Conservation (phyloP, 371 early-diverging fungal genomes). For the Mortierella sp. region DNA sequence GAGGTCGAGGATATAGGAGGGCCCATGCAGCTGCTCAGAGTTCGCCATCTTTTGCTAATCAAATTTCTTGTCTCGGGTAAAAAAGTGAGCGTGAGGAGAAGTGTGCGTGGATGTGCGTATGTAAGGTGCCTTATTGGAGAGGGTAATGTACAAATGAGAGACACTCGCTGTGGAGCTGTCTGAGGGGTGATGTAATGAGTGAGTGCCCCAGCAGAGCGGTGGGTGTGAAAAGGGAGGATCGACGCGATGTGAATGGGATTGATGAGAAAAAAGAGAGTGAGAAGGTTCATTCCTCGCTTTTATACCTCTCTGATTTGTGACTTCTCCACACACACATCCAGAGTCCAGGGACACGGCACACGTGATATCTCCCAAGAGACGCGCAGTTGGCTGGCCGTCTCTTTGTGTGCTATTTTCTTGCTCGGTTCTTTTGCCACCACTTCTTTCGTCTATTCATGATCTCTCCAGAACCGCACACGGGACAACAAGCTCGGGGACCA, state of each 20-base stretch:
- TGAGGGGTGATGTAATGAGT: background rate
- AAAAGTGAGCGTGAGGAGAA: background rate
- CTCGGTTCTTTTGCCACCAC: background rate
- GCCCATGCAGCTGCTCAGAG: conserved; percentile 27
- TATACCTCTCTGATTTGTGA: background rate
- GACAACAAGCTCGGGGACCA: background rate
- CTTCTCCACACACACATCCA: background rate
- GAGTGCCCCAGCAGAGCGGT: background rate
- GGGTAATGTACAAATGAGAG: background rate
- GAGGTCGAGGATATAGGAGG: conserved; percentile 63
- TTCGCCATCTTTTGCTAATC: conserved; percentile 30
- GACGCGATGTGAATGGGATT: background rate
- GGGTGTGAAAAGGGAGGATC: background rate
- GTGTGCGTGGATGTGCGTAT: background rate
- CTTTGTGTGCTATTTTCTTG: background rate
- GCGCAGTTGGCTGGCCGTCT: too few species aligned
- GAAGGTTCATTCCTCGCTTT: background rate
- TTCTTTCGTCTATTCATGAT: background rate
- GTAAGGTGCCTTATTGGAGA: background rate
- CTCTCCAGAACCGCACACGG: background rate
- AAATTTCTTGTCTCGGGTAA: background rate
- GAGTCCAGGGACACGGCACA: background rate
- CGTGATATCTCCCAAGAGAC: background rate
- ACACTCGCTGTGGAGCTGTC: background rate
- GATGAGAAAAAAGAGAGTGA: background rate